Evolutionary conservation across 441 rosid species (phyloP), one percentile per base, ranked within the genome.

Genomic region (Croton laevigatus): DNA sequence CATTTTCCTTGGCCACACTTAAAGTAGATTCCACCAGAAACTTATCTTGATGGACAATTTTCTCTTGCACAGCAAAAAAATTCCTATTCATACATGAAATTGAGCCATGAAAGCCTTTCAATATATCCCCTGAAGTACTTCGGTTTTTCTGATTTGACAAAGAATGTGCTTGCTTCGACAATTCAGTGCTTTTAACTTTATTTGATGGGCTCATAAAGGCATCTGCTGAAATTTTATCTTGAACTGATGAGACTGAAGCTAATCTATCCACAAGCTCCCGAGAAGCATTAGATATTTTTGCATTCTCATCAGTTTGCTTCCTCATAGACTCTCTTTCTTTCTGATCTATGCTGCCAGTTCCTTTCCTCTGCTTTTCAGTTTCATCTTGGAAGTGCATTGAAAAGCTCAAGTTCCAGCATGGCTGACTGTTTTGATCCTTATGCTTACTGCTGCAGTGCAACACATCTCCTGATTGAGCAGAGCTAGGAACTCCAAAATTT

Each of bases 301-400:
- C 68, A 49, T 70, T 62, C 32, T 80, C 81, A 51, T 71, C 76
- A 22, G 34, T 68, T 65, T 44, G 79, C 61, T 52, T 75, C 64
- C 72, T 71, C 19, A 32, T 1, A 57, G 38, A 27, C 45, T 72
- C 73, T 66, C 66, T 66, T 65, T 78, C 69, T 49, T 75, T 78
- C 38, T 70, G 69, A 77, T 75, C 68, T 53, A 68, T 69, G 5
- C 67, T 32, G 52, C 73, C 75, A 40, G 63, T 67, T 61, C 73
- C 81, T 73, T 78, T 78, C 69, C 57, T 69, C 8, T 59, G 75
- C 63, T 70, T 76, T 69, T 76, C 64, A 65, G 62, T 66, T 62
- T 36, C 69, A 68, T 67, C 76, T 70, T 74, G 75, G 75, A 81
- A 74, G 49, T 73, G 86, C 71, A 75, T 65, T 4, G 88, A 73